Evolutionary conservation across 139 green algal species (phyloP).

Genomic region (Picochlorum sp.): DNA sequence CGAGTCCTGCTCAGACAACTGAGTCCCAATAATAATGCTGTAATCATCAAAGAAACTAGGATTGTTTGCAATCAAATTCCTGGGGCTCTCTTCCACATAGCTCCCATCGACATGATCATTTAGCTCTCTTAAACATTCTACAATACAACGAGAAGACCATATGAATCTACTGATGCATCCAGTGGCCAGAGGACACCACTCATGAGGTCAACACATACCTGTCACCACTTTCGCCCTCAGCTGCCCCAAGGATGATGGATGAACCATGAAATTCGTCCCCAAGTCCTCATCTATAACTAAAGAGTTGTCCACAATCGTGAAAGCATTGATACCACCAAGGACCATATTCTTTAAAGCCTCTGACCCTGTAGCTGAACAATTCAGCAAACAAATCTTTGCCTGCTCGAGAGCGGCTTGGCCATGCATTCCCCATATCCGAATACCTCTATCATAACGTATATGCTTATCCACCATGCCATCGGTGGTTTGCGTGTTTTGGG

Average conservation of each 20-base stretch:
- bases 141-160: neutral
- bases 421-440: constrained; percentile 81
- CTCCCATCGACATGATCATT: constrained; percentile 75
- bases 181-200: no score
- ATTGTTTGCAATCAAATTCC: constrained; percentile 56
- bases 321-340: constrained; percentile 85
- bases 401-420: constrained; percentile 67
- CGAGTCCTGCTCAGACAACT: constrained; percentile 58
- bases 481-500: neutral
- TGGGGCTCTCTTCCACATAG: constrained; percentile 74
- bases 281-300: constrained; percentile 67
- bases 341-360: constrained; percentile 97
- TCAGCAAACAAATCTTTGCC: constrained; percentile 60
- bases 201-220: neutral
- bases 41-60: constrained; percentile 84
- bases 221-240: constrained; percentile 36
- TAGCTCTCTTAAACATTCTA: constrained; percentile 72
- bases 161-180: no score
- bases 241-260: constrained; percentile 43
- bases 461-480: constrained; percentile 13
- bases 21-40: constrained; percentile 82
- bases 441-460: constrained; percentile 79
- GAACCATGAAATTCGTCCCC: constrained; percentile 94
- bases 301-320: constrained; percentile 84
- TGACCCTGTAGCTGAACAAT: constrained; percentile 56